Conservation (phyloP, 306 rosid species). For the Cicer arietinum region DNA sequence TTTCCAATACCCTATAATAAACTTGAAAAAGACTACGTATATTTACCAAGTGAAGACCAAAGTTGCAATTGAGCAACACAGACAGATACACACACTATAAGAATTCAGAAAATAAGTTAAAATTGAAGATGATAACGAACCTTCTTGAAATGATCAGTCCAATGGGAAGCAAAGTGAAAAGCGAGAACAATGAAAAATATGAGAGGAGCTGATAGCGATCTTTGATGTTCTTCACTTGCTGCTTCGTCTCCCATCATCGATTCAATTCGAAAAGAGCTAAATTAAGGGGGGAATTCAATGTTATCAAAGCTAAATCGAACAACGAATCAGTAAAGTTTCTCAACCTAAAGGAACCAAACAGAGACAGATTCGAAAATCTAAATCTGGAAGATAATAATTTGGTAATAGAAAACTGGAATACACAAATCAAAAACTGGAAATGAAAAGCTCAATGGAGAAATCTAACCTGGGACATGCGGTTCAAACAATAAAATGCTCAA, state of each 20-base stretch:
- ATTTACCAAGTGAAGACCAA: neutral
- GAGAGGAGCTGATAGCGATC: conserved; percentile 66
- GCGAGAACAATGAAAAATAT: conserved; percentile 60
- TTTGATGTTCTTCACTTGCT: conserved; percentile 48
- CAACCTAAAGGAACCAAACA: too few species aligned
- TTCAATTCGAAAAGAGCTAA: conserved; percentile 12
- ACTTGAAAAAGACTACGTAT: neutral
- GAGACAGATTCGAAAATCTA: too few species aligned
- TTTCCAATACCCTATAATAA: conserved; percentile 1
- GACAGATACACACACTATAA: neutral
- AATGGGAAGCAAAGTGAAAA: conserved; percentile 62
- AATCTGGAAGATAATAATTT: too few species aligned
- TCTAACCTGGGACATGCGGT: too few species aligned
- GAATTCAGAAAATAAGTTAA: neutral
- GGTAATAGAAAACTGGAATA: too few species aligned
- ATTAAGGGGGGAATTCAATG: neutral
- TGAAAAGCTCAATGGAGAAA: too few species aligned
- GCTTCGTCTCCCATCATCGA: conserved; percentile 48
- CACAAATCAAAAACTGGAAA: too few species aligned
- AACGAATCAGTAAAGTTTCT: too few species aligned
- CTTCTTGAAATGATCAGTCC: conserved; percentile 66
- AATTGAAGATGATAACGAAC: conserved; percentile 39
- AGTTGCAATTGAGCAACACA: conserved; percentile 10
- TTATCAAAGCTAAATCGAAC: too few species aligned
- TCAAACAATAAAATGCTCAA: too few species aligned